Evolutionary conservation across 148 eudicot species (phyloP).

Genomic region (Rhododendron henanense): DNA sequence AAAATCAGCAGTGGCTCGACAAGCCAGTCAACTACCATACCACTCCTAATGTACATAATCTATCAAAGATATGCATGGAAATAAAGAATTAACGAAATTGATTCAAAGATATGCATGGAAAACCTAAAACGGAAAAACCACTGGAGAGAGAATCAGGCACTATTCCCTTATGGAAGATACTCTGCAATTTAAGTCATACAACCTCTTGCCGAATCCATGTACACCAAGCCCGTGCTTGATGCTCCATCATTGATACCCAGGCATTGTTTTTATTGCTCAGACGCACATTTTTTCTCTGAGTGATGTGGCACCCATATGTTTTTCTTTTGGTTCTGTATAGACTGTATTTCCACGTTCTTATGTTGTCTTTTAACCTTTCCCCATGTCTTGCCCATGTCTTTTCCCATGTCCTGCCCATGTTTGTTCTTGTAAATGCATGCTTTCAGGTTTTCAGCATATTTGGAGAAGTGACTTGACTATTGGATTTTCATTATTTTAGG

Average conservation of each 20-base stretch:
- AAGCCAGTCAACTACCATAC: neutral
- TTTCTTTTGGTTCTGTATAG: neutral
- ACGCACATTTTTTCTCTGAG: neutral
- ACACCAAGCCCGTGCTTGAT: neutral
- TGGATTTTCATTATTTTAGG: slow-evolving; percentile 39
- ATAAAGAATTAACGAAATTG: neutral
- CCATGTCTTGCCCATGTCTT: neutral
- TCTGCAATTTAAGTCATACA: neutral
- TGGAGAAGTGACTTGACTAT: slow-evolving; percentile 4
- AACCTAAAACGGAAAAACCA: neutral
- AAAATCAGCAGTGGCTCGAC: neutral
- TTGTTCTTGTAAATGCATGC: neutral
- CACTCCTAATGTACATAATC: neutral
- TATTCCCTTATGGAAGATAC: neutral
- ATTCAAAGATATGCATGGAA: neutral
- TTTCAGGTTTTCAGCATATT: neutral
- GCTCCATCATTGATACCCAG: neutral
- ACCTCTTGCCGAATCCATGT: neutral
- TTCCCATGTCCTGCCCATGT: neutral
- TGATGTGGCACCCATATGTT: neutral
- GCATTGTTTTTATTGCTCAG: neutral
- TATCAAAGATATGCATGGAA: neutral
- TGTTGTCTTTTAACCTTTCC: neutral
- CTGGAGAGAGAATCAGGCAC: neutral
- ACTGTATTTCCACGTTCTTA: neutral